phyloP scores from a whole-genome alignment of 1,139 yeast genomes.

The Suhomyces panamericanus region DNA sequence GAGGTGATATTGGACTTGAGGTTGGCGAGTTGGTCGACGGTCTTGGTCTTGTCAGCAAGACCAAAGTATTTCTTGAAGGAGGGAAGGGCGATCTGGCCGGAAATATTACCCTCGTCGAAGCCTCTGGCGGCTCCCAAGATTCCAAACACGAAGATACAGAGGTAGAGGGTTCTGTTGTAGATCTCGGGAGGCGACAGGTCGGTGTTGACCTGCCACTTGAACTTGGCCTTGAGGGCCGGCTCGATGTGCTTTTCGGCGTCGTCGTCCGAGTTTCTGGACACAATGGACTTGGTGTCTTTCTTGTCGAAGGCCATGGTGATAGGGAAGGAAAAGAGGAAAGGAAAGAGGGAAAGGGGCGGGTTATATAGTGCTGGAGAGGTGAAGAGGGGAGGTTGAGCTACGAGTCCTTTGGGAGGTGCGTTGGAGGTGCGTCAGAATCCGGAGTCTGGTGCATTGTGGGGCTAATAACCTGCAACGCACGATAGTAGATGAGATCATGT shows the following conservation, averaged over 20 bases:
- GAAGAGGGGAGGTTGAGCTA: too few relatives aligned
- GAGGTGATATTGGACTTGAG: slow-evolving; percentile 56
- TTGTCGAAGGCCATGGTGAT: slow-evolving; percentile 7
- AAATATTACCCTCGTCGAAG: slow-evolving; percentile 54
- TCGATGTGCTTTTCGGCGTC: background rate
- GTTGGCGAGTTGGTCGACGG: slow-evolving; percentile 42
- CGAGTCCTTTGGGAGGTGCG: too few relatives aligned
- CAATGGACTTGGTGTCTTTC: slow-evolving; percentile 14
- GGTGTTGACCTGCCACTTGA: slow-evolving; percentile 31
- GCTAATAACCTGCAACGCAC: background rate
- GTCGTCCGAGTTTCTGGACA: slow-evolving; percentile 6
- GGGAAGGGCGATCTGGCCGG: slow-evolving; percentile 48
- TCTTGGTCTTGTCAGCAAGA: slow-evolving; percentile 39
- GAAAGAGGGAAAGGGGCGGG: background rate
- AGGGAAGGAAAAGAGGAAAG: background rate
- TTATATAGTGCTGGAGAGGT: too few relatives aligned
- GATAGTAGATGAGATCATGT: background rate
- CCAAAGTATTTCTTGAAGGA: slow-evolving; percentile 50
- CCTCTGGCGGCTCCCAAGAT: slow-evolving; percentile 62
- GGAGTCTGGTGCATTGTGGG: background rate
- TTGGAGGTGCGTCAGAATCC: too few relatives aligned
- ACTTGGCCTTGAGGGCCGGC: slow-evolving; percentile 10
- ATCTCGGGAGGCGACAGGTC: slow-evolving; percentile 51
- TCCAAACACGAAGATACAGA: slow-evolving; percentile 56
- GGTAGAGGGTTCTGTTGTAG: slow-evolving; percentile 46